Percentiles rank a stretch among this genome's conserved stretches.
Evolutionary conservation across 345 rosid genomes (phyloP).

Genomic region (Odontarrhena argentea): DNA sequence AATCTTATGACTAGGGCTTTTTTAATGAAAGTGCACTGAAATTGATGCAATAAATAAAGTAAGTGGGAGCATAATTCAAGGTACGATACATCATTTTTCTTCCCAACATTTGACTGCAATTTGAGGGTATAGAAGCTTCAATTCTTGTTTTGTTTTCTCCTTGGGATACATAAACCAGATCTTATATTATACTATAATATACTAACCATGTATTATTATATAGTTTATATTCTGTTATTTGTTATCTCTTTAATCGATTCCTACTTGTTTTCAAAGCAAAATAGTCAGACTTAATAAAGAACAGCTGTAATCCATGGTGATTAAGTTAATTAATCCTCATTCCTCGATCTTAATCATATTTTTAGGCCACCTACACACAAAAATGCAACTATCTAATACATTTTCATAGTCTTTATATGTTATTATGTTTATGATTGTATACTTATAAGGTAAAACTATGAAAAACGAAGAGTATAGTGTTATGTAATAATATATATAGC

Average conservation of each 20-base stretch:
- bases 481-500: too few species aligned
- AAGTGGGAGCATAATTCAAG: slow-evolving; percentile 45
- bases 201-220: slow-evolving; percentile 9
- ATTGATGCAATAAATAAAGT: slow-evolving; percentile 42
- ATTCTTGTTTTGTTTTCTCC: slow-evolving; percentile 46
- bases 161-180: slow-evolving; percentile 46
- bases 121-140: slow-evolving; percentile 49
- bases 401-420: not conserved
- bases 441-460: not conserved
- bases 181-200: slow-evolving; percentile 31
- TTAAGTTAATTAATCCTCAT: slow-evolving; percentile 30
- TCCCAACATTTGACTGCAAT: slow-evolving; percentile 50
- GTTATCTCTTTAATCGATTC: slow-evolving; percentile 25
- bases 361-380: slow-evolving; percentile 8
- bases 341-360: slow-evolving; percentile 19
- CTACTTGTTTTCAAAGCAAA: slow-evolving; percentile 37
- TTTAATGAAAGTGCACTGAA: slow-evolving; percentile 39
- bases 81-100: slow-evolving; percentile 45
- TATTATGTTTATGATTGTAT: not conserved
- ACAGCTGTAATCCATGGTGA: slow-evolving; percentile 40
- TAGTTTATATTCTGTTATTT: slow-evolving; percentile 8
- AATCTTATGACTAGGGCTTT: not conserved
- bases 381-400: not conserved
- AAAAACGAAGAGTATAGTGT: not conserved
- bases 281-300: slow-evolving; percentile 19